Percentiles rank a stretch among this genome's conserved stretches.
Conservation (phyloP, 2,329 filamentous ascomycete genomes). For the Paraconiothyrium sp. region DNA sequence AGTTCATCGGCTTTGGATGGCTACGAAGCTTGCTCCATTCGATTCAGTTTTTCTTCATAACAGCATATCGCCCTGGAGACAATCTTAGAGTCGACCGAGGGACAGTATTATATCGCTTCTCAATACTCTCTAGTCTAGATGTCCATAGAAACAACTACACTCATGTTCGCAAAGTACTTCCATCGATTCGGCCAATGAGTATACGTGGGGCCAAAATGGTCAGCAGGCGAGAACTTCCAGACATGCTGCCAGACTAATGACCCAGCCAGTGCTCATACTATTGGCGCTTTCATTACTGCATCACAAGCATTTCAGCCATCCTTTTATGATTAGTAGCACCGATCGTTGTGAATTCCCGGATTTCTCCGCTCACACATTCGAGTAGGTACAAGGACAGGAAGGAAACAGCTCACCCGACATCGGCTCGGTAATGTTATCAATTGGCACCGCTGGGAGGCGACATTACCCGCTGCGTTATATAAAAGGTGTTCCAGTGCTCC, state of each 20-base stretch:
- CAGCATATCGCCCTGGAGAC: neutral
- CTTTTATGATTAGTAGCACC: neutral
- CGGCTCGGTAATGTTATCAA: conserved; percentile 1
- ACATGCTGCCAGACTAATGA: neutral
- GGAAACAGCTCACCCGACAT: neutral
- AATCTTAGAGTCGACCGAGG: neutral
- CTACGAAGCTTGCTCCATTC: neutral
- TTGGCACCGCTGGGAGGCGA: conserved; percentile 5
- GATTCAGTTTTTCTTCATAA: neutral
- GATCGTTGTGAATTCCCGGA: neutral
- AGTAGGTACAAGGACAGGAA: neutral
- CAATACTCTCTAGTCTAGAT: neutral
- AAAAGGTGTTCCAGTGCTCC: neutral
- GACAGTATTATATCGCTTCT: neutral
- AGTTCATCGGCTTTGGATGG: neutral
- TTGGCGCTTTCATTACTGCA: neutral
- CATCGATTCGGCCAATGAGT: neutral
- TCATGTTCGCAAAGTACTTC: neutral
- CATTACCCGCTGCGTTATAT: conserved; percentile 1
- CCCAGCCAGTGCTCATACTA: neutral
- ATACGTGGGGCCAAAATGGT: neutral
- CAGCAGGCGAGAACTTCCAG: neutral
- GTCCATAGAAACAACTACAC: neutral
- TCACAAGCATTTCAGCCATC: neutral
- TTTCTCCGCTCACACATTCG: neutral